phyloP scores from a whole-genome alignment of 371 early-diverging fungal genomes.

The Nosema muscidifuracis region DNA sequence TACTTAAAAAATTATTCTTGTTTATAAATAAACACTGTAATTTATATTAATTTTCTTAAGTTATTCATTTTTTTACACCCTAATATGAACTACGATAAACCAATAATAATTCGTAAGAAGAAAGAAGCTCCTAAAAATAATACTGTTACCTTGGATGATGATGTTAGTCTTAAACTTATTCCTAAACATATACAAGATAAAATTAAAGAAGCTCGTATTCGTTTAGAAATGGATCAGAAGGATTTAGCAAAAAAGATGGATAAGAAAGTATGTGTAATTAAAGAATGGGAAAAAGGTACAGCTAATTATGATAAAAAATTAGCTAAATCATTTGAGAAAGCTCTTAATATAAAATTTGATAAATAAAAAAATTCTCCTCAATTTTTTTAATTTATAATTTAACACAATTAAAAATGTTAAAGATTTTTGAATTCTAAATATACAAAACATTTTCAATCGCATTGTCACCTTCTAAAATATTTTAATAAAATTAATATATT shows the following conservation, averaged over 20 bases:
- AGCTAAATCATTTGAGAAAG: conserved; percentile 38
- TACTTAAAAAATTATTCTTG: too few species aligned
- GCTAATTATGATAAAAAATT: conserved; percentile 47
- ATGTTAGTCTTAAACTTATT: conserved; percentile 8
- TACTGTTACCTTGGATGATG: neutral
- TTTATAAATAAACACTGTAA: too few species aligned
- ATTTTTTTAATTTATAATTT: too few species aligned
- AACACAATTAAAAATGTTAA: too few species aligned
- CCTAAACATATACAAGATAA: conserved; percentile 44
- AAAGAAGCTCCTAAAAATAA: conserved; percentile 10
- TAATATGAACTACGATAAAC: conserved; percentile 23
- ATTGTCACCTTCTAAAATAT: too few species aligned
- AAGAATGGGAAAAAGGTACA: conserved; percentile 48
- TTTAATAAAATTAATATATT: too few species aligned
- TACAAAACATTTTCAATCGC: too few species aligned
- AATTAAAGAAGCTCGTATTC: conserved; percentile 34
- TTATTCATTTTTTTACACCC: neutral
- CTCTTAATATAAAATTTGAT: conserved; percentile 39
- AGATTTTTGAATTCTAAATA: too few species aligned
- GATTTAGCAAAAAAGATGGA: conserved; percentile 52
- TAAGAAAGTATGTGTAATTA: conserved; percentile 29
- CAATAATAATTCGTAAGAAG: conserved; percentile 24
- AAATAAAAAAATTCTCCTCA: too few species aligned
- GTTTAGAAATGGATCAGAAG: conserved; percentile 34
- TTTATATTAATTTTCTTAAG: too few species aligned